phyloP scores from a whole-genome alignment of 1,139 yeast genomes.

The Torulaspora pretoriensis region DNA sequence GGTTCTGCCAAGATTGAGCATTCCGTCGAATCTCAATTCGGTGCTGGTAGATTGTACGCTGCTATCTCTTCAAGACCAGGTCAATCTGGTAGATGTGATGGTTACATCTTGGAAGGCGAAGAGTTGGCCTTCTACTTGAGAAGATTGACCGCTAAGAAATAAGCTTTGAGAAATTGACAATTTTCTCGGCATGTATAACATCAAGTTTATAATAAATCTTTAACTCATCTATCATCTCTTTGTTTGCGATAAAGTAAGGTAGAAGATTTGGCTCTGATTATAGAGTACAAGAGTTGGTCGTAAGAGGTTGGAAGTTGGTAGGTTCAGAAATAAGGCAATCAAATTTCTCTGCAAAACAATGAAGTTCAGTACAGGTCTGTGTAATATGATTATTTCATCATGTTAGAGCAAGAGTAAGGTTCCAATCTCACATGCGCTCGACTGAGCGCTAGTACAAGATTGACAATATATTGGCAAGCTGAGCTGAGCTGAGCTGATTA shows the following conservation, averaged over 20 bases:
- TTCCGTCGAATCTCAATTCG: constrained; percentile 93
- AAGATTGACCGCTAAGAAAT: constrained; percentile 99
- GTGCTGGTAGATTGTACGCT: constrained; percentile 98
- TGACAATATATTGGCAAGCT: not conserved
- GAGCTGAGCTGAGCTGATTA: not conserved
- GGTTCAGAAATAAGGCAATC: constrained; percentile 36
- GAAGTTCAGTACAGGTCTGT: constrained; percentile 45
- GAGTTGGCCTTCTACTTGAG: constrained; percentile 99
- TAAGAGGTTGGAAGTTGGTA: not conserved
- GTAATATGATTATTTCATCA: constrained; percentile 40
- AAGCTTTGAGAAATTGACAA: constrained; percentile 38
- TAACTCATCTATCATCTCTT: constrained; percentile 14
- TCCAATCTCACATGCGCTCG: constrained; percentile 10
- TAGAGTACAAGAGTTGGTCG: not conserved
- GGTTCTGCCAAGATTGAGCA: constrained; percentile 77
- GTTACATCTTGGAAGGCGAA: constrained; percentile 99
- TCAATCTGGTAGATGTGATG: constrained; percentile 99
- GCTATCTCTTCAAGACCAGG: constrained; percentile 99
- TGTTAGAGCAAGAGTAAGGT: constrained; percentile 9
- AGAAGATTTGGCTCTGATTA: no score
- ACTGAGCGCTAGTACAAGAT: constrained; percentile 11
- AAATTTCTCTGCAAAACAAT: constrained; percentile 35
- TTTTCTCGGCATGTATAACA: constrained; percentile 16
- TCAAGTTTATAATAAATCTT: constrained; percentile 14
- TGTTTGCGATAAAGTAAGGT: not conserved